phyloP scores from a whole-genome alignment of 2,329 filamentous ascomycete species.

The Knoxdaviesia proteae region DNA sequence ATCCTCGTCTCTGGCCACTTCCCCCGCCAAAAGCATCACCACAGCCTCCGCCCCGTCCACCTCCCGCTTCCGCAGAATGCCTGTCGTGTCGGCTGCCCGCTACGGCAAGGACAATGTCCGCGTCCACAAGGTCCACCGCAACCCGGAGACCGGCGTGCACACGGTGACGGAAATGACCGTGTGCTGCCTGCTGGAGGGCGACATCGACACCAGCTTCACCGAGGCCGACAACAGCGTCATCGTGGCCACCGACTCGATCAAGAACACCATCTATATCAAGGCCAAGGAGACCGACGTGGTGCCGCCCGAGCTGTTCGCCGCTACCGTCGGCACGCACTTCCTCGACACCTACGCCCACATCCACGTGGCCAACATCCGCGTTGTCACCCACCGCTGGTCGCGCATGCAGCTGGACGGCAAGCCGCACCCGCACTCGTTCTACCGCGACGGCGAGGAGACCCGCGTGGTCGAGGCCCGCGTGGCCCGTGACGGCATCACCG shows the following conservation, averaged over 20 bases:
- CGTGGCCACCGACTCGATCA: slow-evolving; percentile 93
- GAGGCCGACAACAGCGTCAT: slow-evolving; percentile 83
- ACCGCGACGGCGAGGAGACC: slow-evolving; percentile 73
- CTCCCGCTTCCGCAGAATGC: slow-evolving; percentile 18
- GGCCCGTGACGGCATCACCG: slow-evolving; percentile 46
- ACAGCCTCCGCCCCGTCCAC: no score
- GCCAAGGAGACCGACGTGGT: slow-evolving; percentile 85
- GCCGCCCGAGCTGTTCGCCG: slow-evolving; percentile 80
- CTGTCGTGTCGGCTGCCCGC: slow-evolving; percentile 40
- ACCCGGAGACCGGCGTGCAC: slow-evolving; percentile 57
- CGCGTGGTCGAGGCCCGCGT: slow-evolving; percentile 60
- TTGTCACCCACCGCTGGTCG: slow-evolving; percentile 78
- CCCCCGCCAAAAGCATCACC: no score
- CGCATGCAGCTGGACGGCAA: slow-evolving; percentile 72
- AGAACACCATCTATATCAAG: slow-evolving; percentile 90
- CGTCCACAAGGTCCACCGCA: slow-evolving; percentile 79
- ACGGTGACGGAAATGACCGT: slow-evolving; percentile 90
- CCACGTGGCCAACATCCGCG: slow-evolving; percentile 57
- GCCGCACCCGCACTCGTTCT: slow-evolving; percentile 87
- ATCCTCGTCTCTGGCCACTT: no score
- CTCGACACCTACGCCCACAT: slow-evolving; percentile 77
- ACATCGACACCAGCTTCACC: slow-evolving; percentile 81
- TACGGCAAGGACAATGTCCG: slow-evolving; percentile 98
- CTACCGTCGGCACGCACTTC: slow-evolving; percentile 74
- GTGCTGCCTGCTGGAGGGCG: slow-evolving; percentile 76